Conservation (phyloP, 805 yeast genomes). For the Grigorovia humatica region DNA sequence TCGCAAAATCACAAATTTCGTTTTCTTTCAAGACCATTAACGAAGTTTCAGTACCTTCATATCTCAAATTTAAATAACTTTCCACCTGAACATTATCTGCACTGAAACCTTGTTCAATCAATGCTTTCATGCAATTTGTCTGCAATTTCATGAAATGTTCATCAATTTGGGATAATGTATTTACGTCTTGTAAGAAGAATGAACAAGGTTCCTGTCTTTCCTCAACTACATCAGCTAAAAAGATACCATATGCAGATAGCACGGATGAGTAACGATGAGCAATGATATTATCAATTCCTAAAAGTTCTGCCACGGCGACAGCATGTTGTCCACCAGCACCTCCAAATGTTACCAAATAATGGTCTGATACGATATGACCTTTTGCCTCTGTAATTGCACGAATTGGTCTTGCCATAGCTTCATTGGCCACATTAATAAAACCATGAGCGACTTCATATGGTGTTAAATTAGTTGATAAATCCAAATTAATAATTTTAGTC, state of each 20-base stretch:
- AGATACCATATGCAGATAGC: constrained; percentile 80
- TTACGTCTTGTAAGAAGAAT: constrained; percentile 25
- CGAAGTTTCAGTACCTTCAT: constrained; percentile 83
- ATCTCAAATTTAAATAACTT: constrained; percentile 64
- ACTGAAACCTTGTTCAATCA: constrained; percentile 44
- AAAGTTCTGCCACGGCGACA: constrained; percentile 56
- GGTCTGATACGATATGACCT: constrained; percentile 57
- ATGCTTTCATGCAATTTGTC: constrained; percentile 32
- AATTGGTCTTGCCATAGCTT: constrained; percentile 85
- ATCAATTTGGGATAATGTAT: constrained; percentile 29
- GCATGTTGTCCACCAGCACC: constrained; percentile 95
- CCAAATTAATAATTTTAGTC: constrained; percentile 45
- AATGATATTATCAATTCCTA: constrained; percentile 59
- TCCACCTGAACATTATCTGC: constrained; percentile 42
- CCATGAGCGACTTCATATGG: constrained; percentile 71
- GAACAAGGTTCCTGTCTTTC: constrained; percentile 72
- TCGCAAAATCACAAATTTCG: constrained; percentile 27
- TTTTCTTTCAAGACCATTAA: constrained; percentile 47
- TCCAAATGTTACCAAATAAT: constrained; percentile 74
- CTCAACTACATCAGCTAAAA: constrained; percentile 74
- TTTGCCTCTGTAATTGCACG: constrained; percentile 77
- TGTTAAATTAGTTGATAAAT: constrained; percentile 32
- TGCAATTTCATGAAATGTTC: constrained; percentile 38
- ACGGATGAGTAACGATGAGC: constrained; percentile 78
- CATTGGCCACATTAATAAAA: constrained; percentile 73